phyloP scores from a whole-genome alignment of 192 early-diverging fungal genomes.

The Umbelopsis vinacea region DNA sequence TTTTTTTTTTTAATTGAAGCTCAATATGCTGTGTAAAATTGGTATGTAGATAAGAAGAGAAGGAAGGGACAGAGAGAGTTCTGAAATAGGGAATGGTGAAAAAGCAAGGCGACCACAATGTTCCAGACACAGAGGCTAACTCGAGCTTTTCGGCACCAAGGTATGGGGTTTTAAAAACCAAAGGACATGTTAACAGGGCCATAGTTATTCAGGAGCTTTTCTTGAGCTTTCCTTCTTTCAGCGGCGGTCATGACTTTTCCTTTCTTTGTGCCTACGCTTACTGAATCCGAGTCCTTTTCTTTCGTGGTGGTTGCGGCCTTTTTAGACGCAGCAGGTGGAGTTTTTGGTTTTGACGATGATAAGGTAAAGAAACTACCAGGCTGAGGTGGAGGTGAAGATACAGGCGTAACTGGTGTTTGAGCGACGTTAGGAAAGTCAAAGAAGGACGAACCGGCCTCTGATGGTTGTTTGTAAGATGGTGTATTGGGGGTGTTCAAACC shows the following conservation, averaged over 20 bases:
- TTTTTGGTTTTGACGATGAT: not conserved
- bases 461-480: not conserved
- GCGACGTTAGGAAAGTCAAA: conserved; percentile 2
- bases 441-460: not conserved
- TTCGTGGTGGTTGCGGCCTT: not conserved
- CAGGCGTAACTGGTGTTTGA: not conserved
- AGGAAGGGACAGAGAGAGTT: too few species aligned
- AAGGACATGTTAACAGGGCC: not conserved
- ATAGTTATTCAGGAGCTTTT: not conserved
- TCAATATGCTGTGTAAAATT: too few species aligned
- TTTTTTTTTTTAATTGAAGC: too few species aligned
- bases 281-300: conserved; percentile 7
- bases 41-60: too few species aligned
- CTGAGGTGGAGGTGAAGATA: conserved; percentile 1
- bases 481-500: not conserved
- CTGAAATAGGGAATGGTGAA: not conserved
- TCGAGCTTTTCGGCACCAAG: not conserved
- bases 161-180: not conserved
- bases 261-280: not conserved
- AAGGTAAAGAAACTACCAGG: not conserved
- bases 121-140: conserved; percentile 1
- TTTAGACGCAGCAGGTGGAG: conserved; percentile 7
- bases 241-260: not conserved
- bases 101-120: not conserved
- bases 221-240: conserved; percentile 11